Conservation (phyloP, 495 filamentous ascomycete genomes). For the Lophium mytilinum region DNA sequence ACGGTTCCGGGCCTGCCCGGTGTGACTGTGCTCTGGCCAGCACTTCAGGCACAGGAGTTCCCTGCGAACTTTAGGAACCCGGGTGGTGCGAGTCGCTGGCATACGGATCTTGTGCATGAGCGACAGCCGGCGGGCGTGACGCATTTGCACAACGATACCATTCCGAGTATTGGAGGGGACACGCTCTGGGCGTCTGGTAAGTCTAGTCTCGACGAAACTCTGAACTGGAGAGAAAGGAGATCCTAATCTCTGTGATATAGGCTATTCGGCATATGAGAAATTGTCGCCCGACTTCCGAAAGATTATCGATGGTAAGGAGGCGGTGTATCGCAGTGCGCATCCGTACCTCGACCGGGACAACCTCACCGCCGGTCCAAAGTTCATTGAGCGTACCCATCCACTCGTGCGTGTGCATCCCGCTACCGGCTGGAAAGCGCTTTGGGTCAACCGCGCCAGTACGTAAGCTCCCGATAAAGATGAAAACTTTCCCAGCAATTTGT, state of each 20-base stretch:
- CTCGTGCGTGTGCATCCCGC: slow-evolving; percentile 64
- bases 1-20: slow-evolving; percentile 60
- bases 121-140: slow-evolving; percentile 48
- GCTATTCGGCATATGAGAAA: slow-evolving; percentile 64
- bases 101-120: slow-evolving; percentile 64
- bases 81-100: slow-evolving; percentile 59
- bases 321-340: slow-evolving; percentile 60
- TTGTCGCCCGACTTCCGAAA: slow-evolving; percentile 60
- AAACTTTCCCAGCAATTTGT: too few species aligned
- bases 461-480: too few species aligned
- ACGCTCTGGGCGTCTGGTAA: slow-evolving; percentile 53
- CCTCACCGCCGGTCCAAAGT: slow-evolving; percentile 53
- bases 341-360: slow-evolving; percentile 52
- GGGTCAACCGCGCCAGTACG: slow-evolving; percentile 60
- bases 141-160: slow-evolving; percentile 37
- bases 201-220: background rate
- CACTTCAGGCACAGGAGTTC: slow-evolving; percentile 34
- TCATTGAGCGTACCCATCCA: slow-evolving; percentile 57
- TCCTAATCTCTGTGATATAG: slow-evolving; percentile 30
- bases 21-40: slow-evolving; percentile 45
- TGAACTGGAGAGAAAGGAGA: too few species aligned
- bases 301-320: slow-evolving; percentile 59
- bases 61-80: slow-evolving; percentile 50
- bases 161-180: slow-evolving; percentile 59
- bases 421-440: slow-evolving; percentile 63